Percentiles rank a stretch among this genome's conserved stretches.
Evolutionary conservation across 2,329 filamentous ascomycete genomes (phyloP).

Genomic region (Ceratocystis cubensis): DNA sequence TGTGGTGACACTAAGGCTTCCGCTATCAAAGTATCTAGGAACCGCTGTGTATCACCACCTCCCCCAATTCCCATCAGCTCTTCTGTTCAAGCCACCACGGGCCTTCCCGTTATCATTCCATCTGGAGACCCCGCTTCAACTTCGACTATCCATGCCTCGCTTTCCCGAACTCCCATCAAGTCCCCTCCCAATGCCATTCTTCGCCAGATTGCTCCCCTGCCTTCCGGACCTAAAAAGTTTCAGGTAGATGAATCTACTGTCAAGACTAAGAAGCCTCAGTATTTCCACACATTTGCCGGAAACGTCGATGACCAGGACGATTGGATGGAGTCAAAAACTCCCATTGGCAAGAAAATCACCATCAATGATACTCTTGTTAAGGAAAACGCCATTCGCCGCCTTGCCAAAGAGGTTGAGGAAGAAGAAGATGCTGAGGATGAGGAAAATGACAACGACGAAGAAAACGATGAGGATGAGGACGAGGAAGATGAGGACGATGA

Average conservation of each 20-base stretch:
- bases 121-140: slow-evolving; percentile 14
- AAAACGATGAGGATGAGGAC: slow-evolving; percentile 37
- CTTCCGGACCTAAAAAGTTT: slow-evolving; percentile 19
- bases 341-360: slow-evolving; percentile 59
- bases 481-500: slow-evolving; percentile 36
- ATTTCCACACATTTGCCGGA: slow-evolving; percentile 86
- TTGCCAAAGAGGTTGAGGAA: slow-evolving; percentile 83
- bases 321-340: slow-evolving; percentile 66
- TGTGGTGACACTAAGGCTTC: slow-evolving; percentile 33
- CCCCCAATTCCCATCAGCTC: slow-evolving; percentile 10
- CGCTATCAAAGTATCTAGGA: slow-evolving; percentile 7
- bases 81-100: slow-evolving; percentile 6
- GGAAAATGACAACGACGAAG: slow-evolving; percentile 35
- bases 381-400: slow-evolving; percentile 73
- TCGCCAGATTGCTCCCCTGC: slow-evolving; percentile 11
- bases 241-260: slow-evolving; percentile 18
- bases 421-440: slow-evolving; percentile 67
- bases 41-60: slow-evolving; percentile 17
- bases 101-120: slow-evolving; percentile 9
- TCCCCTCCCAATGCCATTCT: slow-evolving; percentile 16
- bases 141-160: slow-evolving; percentile 16
- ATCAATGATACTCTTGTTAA: slow-evolving; percentile 81
- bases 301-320: slow-evolving; percentile 73
- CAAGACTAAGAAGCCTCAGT: slow-evolving; percentile 39
- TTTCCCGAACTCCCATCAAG: slow-evolving; percentile 9